Percentiles rank a stretch among this genome's conserved stretches.
phyloP scores from a whole-genome alignment of 2,329 filamentous ascomycete species.

The Ciborinia camelliae region DNA sequence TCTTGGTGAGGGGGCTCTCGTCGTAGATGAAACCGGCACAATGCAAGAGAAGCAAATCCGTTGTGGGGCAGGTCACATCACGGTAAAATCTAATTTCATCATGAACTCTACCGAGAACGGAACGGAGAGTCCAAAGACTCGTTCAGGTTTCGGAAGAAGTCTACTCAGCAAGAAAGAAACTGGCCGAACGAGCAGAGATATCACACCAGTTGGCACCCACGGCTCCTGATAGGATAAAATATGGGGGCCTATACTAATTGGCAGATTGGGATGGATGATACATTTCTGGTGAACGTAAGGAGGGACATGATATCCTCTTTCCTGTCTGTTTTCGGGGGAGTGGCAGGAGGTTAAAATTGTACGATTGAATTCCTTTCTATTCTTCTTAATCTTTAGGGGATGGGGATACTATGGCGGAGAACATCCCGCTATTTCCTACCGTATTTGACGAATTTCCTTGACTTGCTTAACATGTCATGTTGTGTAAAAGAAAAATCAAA shows the following conservation, averaged over 20 bases:
- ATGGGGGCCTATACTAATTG: background rate
- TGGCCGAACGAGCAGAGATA: slow-evolving; percentile 42
- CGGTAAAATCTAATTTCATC: slow-evolving; percentile 70
- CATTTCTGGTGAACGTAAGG: background rate
- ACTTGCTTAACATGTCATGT: too few species aligned
- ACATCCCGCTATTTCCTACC: background rate
- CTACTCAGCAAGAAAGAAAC: slow-evolving; percentile 51
- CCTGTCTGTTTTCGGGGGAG: too few species aligned
- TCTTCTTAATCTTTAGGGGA: background rate
- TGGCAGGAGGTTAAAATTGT: background rate
- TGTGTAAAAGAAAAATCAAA: too few species aligned
- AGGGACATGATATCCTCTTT: background rate
- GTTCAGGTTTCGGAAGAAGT: slow-evolving; percentile 45
- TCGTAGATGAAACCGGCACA: slow-evolving; percentile 75
- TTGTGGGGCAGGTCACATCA: slow-evolving; percentile 69
- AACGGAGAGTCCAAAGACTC: slow-evolving; percentile 42
- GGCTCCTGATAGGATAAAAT: background rate
- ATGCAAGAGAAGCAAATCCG: slow-evolving; percentile 69
- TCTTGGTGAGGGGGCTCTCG: slow-evolving; percentile 83
- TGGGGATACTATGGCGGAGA: slow-evolving; percentile 6
- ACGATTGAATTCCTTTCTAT: background rate
- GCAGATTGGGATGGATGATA: background rate
- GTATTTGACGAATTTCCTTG: slow-evolving; percentile 6
- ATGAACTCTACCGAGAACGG: slow-evolving; percentile 43
- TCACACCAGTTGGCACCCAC: slow-evolving; percentile 35